phyloP scores from a whole-genome alignment of 2,329 filamentous ascomycete species.

The Fusarium citri region DNA sequence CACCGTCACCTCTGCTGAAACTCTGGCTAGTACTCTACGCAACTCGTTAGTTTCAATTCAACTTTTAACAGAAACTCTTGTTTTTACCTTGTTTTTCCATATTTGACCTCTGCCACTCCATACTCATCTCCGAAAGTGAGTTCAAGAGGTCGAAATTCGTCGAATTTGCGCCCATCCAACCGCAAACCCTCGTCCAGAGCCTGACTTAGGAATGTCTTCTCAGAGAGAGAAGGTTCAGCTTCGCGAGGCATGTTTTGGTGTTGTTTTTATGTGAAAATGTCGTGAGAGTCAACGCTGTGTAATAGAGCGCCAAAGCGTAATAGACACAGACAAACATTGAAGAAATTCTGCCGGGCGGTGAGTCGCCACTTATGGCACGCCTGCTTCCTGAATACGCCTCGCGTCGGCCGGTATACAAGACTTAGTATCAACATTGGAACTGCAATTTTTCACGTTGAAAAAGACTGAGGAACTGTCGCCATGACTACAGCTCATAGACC shows the following conservation, averaged over 20 bases:
- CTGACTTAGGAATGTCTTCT: slow-evolving; percentile 86
- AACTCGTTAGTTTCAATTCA: slow-evolving; percentile 14
- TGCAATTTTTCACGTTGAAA: not conserved
- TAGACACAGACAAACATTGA: slow-evolving; percentile 30
- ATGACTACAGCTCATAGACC: slow-evolving; percentile 83
- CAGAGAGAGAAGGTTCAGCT: slow-evolving; percentile 88
- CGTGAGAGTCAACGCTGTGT: slow-evolving; percentile 9
- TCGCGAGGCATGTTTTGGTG: slow-evolving; percentile 82
- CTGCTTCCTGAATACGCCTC: slow-evolving; percentile 19
- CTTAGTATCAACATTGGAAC: slow-evolving; percentile 4
- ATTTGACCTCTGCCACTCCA: slow-evolving; percentile 85
- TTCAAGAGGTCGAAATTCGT: slow-evolving; percentile 81
- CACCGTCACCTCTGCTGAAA: slow-evolving; percentile 88
- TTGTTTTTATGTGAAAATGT: slow-evolving; percentile 21
- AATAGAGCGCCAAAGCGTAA: slow-evolving; percentile 15
- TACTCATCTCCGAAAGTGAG: slow-evolving; percentile 90
- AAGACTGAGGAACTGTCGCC: slow-evolving; percentile 16
- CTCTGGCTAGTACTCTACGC: slow-evolving; percentile 80
- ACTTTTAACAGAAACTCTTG: not conserved
- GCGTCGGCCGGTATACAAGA: slow-evolving; percentile 1
- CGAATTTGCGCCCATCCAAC: slow-evolving; percentile 83
- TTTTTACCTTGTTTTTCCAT: slow-evolving; percentile 88
- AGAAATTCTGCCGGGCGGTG: slow-evolving; percentile 65
- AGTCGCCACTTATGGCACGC: slow-evolving; percentile 19
- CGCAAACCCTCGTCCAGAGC: slow-evolving; percentile 85